Conservation (phyloP, 2,329 filamentous ascomycete species). For the Ceratocystis papillata region DNA sequence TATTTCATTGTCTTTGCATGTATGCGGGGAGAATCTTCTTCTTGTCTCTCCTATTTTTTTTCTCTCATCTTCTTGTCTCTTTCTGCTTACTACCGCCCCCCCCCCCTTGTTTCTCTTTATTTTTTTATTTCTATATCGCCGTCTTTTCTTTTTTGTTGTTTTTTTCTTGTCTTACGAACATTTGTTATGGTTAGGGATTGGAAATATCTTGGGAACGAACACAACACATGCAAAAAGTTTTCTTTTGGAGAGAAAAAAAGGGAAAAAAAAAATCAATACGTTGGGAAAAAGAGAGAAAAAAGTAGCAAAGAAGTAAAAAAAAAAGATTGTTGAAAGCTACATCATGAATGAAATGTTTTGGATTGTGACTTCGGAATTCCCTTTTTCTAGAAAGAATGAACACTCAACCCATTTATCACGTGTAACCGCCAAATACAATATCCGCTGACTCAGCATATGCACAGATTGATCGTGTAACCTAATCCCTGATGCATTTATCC, state of each 20-base stretch:
- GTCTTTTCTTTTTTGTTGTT: constrained; percentile 6
- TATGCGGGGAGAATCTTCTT: background rate
- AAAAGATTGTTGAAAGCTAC: no score
- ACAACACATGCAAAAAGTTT: no score
- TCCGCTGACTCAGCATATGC: background rate
- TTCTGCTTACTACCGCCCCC: background rate
- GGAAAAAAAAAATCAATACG: no score
- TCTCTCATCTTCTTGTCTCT: background rate
- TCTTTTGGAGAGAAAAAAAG: no score
- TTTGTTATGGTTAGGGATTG: background rate
- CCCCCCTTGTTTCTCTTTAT: background rate
- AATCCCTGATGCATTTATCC: background rate
- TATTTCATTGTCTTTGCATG: constrained; percentile 2
- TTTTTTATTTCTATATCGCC: background rate
- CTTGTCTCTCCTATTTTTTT: background rate
- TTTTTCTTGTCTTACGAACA: constrained; percentile 1
- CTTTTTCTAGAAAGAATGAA: no score
- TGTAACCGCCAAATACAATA: background rate
- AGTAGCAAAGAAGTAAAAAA: no score
- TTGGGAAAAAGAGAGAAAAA: no score
- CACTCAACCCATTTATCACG: background rate
- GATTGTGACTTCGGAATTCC: no score
- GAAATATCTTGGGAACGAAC: background rate
- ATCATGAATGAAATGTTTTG: no score
- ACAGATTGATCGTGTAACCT: background rate